Percentiles rank a stretch among this genome's conserved stretches.
Conservation (phyloP, 768 basidiomycete species). For the Trametes punicea region DNA sequence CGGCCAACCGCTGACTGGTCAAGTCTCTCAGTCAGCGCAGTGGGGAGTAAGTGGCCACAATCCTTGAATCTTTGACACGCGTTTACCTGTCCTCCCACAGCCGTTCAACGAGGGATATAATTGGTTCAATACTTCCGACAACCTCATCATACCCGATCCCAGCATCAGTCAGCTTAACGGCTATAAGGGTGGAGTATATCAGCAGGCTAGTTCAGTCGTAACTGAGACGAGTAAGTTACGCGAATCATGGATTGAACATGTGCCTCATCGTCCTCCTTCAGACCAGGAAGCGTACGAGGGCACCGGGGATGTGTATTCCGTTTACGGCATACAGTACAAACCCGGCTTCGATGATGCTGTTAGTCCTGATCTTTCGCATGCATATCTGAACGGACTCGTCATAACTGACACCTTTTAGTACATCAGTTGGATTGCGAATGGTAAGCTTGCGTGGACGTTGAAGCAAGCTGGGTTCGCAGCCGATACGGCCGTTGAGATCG, state of each 20-base stretch:
- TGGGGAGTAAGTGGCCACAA: constrained; percentile 55
- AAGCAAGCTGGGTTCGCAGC: constrained; percentile 59
- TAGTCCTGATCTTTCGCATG: constrained; percentile 52
- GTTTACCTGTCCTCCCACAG: constrained; percentile 39
- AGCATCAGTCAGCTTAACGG: constrained; percentile 52
- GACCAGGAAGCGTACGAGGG: constrained; percentile 71
- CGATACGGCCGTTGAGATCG: constrained; percentile 54
- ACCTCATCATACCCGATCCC: constrained; percentile 53
- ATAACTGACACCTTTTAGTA: constrained; percentile 42
- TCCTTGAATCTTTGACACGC: neutral
- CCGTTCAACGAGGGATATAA: constrained; percentile 74
- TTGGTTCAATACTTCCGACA: constrained; percentile 66
- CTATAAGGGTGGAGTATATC: constrained; percentile 75
- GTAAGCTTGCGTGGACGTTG: constrained; percentile 67
- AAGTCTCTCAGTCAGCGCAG: constrained; percentile 85
- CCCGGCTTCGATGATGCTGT: constrained; percentile 63
- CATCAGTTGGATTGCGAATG: constrained; percentile 75
- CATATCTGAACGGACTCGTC: neutral
- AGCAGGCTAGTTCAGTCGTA: constrained; percentile 60
- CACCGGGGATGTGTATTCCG: constrained; percentile 51
- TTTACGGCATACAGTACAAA: constrained; percentile 81
- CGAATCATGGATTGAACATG: too few relatives aligned
- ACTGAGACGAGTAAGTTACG: constrained; percentile 36
- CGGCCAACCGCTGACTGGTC: constrained; percentile 47
- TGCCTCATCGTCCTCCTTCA: constrained; percentile 21